Conservation (phyloP, 257 asterid genomes). For the Nicotiana otophora region DNA sequence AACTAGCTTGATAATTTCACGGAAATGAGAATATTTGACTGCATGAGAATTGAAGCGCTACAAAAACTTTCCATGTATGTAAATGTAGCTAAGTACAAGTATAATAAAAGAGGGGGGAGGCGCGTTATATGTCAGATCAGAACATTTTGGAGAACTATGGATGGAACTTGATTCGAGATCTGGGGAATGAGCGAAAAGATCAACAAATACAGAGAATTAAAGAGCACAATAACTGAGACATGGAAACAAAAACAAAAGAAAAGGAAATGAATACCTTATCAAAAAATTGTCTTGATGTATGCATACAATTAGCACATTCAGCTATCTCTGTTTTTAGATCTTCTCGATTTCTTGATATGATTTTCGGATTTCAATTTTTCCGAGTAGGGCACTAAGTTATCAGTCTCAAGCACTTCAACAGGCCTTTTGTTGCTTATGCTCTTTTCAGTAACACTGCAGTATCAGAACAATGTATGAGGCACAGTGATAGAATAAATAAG, state of each 20-base stretch:
- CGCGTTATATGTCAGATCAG: background rate
- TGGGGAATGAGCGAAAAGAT: background rate
- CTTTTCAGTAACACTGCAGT: background rate
- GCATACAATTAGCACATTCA: background rate
- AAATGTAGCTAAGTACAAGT: background rate
- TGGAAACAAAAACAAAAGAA: background rate
- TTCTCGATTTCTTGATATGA: background rate
- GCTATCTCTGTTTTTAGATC: background rate
- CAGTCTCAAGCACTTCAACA: background rate
- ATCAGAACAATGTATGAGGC: background rate
- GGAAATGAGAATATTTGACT: background rate
- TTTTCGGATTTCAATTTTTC: background rate
- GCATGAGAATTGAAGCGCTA: background rate
- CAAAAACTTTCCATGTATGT: background rate
- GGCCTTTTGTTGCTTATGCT: slow-evolving; percentile 1
- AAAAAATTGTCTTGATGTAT: background rate
- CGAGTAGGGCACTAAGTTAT: background rate
- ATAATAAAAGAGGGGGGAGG: background rate
- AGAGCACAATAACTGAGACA: background rate
- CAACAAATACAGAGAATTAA: background rate
- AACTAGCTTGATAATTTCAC: background rate
- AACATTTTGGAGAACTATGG: background rate
- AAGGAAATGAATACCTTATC: background rate
- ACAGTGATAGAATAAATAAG: background rate
- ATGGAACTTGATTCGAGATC: background rate